Percentiles rank a stretch among this genome's conserved stretches.
Conservation (phyloP, 2,329 filamentous ascomycete species). For the Sclerotinia sclerotiorum region DNA sequence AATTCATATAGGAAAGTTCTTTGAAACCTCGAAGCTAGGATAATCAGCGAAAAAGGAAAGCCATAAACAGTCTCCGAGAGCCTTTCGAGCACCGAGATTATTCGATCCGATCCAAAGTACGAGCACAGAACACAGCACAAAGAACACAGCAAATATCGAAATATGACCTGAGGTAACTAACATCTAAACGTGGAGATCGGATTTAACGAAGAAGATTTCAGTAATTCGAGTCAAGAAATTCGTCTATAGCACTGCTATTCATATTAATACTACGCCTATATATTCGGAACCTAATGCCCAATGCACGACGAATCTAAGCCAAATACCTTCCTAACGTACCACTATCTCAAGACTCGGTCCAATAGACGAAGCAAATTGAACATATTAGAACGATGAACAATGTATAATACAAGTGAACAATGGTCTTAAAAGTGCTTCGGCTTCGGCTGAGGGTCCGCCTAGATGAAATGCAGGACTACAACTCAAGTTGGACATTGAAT, state of each 20-base stretch:
- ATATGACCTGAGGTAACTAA: neutral
- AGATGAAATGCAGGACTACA: neutral
- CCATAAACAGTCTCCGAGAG: accelerated
- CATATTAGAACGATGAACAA: neutral
- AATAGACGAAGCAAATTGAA: neutral
- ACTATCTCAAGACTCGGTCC: neutral
- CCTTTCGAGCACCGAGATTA: accelerated
- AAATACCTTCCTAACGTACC: neutral
- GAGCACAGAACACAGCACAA: neutral
- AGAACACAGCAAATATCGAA: neutral
- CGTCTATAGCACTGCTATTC: neutral
- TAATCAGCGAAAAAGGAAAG: accelerated
- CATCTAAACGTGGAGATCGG: neutral
- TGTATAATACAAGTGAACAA: accelerated
- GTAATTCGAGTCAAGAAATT: neutral
- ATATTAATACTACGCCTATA: neutral
- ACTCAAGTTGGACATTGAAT: neutral
- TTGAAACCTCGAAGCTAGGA: no score
- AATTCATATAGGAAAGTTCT: no score
- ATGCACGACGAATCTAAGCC: neutral
- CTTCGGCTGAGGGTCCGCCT: neutral
- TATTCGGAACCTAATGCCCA: neutral
- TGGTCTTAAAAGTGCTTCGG: accelerated
- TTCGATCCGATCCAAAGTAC: accelerated
- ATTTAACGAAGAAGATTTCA: neutral